Conservation (phyloP, 345 rosid species). For the Triadica sebifera region DNA sequence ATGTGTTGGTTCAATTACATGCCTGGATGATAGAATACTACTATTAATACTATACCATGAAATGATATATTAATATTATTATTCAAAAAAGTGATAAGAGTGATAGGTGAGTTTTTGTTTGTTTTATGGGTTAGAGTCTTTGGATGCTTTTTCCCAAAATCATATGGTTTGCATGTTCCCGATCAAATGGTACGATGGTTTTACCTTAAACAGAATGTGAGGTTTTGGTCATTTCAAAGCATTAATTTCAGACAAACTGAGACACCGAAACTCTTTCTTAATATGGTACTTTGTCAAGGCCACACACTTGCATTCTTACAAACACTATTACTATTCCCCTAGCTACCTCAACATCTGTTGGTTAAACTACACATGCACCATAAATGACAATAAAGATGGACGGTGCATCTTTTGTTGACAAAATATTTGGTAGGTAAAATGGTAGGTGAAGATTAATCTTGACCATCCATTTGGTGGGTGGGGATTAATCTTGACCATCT, state of each 20-base stretch:
- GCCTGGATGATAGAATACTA: too few relatives aligned
- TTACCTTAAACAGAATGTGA: conserved; percentile 56
- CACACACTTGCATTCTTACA: conserved; percentile 25
- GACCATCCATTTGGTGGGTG: too few relatives aligned
- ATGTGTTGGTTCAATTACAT: too few relatives aligned
- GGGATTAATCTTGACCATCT: too few relatives aligned
- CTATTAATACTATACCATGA: too few relatives aligned
- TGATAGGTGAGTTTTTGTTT: conserved; percentile 4
- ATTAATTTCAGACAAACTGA: conserved; percentile 44
- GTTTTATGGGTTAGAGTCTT: conserved; percentile 12
- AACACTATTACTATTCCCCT: background rate
- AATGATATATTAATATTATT: too few relatives aligned
- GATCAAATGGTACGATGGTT: conserved; percentile 66
- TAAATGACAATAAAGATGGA: too few relatives aligned
- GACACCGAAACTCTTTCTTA: conserved; percentile 39
- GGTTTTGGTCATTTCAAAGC: conserved; percentile 50
- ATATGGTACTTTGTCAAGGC: conserved; percentile 25
- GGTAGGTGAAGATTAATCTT: too few relatives aligned
- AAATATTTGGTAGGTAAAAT: too few relatives aligned
- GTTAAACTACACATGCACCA: too few relatives aligned
- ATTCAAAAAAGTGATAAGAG: background rate
- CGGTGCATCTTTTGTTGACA: too few relatives aligned
- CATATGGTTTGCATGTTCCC: conserved; percentile 83
- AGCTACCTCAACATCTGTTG: too few relatives aligned
- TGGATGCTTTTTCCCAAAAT: conserved; percentile 51